Conservation (phyloP, 768 basidiomycete species). For the Lactarius akahatsu region DNA sequence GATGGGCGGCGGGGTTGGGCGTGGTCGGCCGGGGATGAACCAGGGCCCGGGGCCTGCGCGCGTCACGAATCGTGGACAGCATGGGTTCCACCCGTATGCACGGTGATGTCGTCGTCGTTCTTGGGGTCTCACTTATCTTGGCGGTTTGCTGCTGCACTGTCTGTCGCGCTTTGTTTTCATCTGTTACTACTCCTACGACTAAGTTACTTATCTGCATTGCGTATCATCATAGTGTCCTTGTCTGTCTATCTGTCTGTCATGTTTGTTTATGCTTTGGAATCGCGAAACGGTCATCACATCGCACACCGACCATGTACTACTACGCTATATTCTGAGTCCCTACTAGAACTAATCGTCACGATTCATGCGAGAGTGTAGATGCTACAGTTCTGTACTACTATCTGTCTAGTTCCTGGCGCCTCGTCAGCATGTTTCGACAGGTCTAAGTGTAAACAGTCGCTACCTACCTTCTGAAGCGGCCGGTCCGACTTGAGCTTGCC, state of each 20-base stretch:
- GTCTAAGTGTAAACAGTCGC: background rate
- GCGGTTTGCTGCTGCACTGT: too few relatives aligned
- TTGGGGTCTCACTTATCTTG: background rate
- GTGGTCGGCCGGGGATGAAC: conserved; percentile 53
- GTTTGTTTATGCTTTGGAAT: background rate
- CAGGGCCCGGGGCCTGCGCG: conserved; percentile 50
- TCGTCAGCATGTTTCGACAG: background rate
- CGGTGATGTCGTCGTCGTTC: conserved; percentile 42
- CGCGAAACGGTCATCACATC: background rate
- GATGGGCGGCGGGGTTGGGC: conserved; percentile 30
- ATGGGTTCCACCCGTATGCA: conserved; percentile 83
- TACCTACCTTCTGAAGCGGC: background rate
- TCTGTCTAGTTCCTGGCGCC: background rate
- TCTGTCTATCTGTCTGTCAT: background rate
- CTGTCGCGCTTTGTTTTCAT: background rate
- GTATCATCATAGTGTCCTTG: background rate
- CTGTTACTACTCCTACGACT: background rate
- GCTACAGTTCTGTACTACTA: background rate
- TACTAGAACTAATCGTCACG: background rate
- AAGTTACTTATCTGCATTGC: background rate
- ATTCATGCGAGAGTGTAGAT: background rate
- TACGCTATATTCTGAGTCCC: background rate
- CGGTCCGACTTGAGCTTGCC: background rate
- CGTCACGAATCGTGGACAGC: conserved; percentile 67
- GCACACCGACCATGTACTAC: background rate